Conservation (phyloP, 164 flowering plant genomes). For the Berberis vulgaris region DNA sequence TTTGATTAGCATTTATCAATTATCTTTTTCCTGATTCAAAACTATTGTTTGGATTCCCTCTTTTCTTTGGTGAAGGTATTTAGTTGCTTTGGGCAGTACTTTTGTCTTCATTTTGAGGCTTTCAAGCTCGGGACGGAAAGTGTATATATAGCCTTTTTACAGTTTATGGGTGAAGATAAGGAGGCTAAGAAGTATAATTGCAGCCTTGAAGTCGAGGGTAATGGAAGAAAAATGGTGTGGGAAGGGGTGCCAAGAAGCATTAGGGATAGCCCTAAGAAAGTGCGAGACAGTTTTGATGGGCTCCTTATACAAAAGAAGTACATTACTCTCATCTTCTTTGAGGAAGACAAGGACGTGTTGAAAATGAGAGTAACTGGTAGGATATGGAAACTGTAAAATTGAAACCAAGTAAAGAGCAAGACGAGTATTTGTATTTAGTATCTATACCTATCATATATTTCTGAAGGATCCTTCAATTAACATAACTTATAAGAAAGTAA, state of each 20-base stretch:
- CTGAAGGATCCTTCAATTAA: no score
- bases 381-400: conserved; percentile 61
- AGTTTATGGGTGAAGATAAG: conserved; percentile 56
- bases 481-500: no score
- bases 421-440: no score
- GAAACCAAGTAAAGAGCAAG: no score
- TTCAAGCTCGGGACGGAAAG: conserved; percentile 53
- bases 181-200: conserved; percentile 52
- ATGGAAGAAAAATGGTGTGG: conserved; percentile 47
- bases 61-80: conserved; percentile 59
- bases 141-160: conserved; percentile 48
- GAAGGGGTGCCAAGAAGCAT: conserved; percentile 60
- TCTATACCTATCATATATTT: no score
- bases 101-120: conserved; percentile 61
- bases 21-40: conserved; percentile 1
- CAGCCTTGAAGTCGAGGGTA: conserved; percentile 54
- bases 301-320: conserved; percentile 47
- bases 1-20: background rate
- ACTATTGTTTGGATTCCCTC: no score
- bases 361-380: conserved; percentile 55
- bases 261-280: conserved; percentile 50
- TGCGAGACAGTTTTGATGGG: conserved; percentile 57
- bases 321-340: conserved; percentile 57
- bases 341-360: conserved; percentile 48
- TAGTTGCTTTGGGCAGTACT: conserved; percentile 58